Evolutionary conservation across 108 stramenopile genomes (phyloP).

Genomic region (Cyclostephanos tholiformis): DNA sequence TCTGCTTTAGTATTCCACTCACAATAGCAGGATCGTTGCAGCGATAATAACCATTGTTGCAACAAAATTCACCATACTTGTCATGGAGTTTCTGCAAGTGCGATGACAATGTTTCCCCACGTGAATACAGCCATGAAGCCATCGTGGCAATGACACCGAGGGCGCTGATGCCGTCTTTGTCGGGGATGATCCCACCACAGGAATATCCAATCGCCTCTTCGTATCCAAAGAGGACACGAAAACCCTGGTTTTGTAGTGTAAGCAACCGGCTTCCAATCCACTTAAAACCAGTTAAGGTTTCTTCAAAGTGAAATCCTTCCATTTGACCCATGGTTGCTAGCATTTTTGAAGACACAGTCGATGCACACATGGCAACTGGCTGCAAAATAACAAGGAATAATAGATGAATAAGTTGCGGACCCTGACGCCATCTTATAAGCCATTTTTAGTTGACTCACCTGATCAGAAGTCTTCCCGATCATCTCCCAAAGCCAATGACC

Average conservation of each 20-base stretch:
- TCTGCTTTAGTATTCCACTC: conserved; percentile 75
- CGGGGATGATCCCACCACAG: conserved; percentile 88
- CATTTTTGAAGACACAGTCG: conserved; percentile 94
- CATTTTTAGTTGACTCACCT: conserved; percentile 39
- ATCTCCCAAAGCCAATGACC: conserved; percentile 90
- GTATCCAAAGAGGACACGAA: conserved; percentile 85
- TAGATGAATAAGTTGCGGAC: background rate
- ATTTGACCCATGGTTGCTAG: conserved; percentile 76
- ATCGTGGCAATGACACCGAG: conserved; percentile 87
- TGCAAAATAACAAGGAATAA: background rate
- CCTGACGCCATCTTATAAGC: background rate
- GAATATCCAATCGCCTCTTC: conserved; percentile 98
- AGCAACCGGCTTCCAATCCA: conserved; percentile 89
- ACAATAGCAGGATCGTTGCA: conserved; percentile 78
- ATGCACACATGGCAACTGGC: conserved; percentile 91
- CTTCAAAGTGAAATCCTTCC: conserved; percentile 93
- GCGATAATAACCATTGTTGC: conserved; percentile 92
- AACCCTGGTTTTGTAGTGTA: conserved; percentile 68
- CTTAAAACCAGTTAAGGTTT: conserved; percentile 97
- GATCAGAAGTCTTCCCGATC: conserved; percentile 63
- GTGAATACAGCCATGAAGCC: conserved; percentile 62
- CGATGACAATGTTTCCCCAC: conserved; percentile 61
- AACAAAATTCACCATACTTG: conserved; percentile 92
- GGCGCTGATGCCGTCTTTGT: conserved; percentile 92
- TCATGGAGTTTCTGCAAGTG: conserved; percentile 81